A percentile compares a stretch with the other conserved stretches of the same genome.
These are phyloP conservation scores for Pseudozyma sp. DNA, from an alignment of 1,284 basidiomycete species.

Conservation along the genomic window DNA sequence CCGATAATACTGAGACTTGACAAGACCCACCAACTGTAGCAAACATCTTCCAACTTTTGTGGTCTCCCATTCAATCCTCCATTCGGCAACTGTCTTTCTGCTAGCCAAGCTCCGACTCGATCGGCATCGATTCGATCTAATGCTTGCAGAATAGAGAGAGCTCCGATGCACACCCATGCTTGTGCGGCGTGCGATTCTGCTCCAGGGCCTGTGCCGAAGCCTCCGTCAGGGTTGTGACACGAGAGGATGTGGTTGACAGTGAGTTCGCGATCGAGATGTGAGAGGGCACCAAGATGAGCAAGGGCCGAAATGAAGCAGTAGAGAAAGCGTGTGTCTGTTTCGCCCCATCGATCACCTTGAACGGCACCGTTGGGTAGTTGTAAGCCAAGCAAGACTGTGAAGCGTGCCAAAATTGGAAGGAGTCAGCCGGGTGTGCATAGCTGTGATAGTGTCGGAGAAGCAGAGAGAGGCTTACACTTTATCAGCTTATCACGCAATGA, in stretches of 20 bases:
- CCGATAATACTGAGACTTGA: constrained; percentile 87
- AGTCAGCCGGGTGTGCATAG: neutral
- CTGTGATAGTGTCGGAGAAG: neutral
- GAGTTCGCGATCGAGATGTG: constrained; percentile 71
- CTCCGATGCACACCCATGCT: constrained; percentile 89
- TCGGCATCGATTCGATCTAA: constrained; percentile 73
- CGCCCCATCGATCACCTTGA: constrained; percentile 88
- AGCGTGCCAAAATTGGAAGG: neutral
- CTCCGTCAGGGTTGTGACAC: constrained; percentile 94
- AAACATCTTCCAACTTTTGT: constrained; percentile 98
- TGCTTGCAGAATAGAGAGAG: constrained; percentile 85
- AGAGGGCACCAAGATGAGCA: constrained; percentile 78
- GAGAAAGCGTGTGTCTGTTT: constrained; percentile 90
- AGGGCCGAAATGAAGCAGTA: constrained; percentile 87
- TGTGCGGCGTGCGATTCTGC: constrained; percentile 93
- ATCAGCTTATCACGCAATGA: constrained; percentile 74
- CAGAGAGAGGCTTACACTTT: constrained; percentile 74
- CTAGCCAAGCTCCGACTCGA: constrained; percentile 88
- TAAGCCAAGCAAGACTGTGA: constrained; percentile 76
- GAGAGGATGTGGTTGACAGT: constrained; percentile 80
- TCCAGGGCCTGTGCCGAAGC: constrained; percentile 84
- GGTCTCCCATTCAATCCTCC: constrained; percentile 95
- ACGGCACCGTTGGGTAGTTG: constrained; percentile 81
- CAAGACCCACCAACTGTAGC: constrained; percentile 97
- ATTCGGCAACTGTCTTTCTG: constrained; percentile 89